Evolutionary conservation across 768 basidiomycete genomes (phyloP), one percentile per base, ranked within the genome.

Genomic region (Daedaleopsis sinensis): DNA sequence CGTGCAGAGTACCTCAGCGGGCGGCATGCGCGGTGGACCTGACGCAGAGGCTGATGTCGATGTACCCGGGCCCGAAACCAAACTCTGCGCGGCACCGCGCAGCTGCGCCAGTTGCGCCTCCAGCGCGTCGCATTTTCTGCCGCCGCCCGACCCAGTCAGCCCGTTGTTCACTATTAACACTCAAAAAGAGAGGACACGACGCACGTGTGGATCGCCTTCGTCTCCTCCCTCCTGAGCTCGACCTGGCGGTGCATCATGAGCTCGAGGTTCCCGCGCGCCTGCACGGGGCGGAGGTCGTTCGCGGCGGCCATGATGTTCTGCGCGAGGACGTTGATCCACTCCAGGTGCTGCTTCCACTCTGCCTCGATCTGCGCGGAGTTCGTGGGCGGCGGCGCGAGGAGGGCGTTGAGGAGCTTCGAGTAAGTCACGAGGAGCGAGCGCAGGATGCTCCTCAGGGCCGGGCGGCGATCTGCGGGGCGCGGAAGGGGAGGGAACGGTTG

Each of bases 241-340:
- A 95, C 78, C 68, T 95, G 93, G 19, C 85, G 80, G 46, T 82
- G 79, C 88, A 95, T 91, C 88, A 94, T 87, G 9, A 79, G 75
- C 70, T 94, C 93, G 47, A 96, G 80, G 67, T 89, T 91, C 38
- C 83, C 88, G 65, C 94, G 79, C 15, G 94, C 93, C 89, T 93
- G 65, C 5, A 94, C 90, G 0, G 93, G 94, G 24, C 94, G 84
- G 53, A 96, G 75, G 67, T 94, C 93, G 69, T 96, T 96, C 39
- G 91, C 91, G 18, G 91, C 90, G 15, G 89, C 91, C 85, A 95
- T 92, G 58, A 96, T 81, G 72, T 96, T 96, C 72, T 93, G 90
- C 8, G 86, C 86, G 55, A 94, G 82, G 1, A 91, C 79, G 12
- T 82, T 86, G 55, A 95, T 89, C 90, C 93, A 93, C 69, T 93